A percentile compares a stretch with the other conserved stretches of the same genome.
Conservation (phyloP, 768 basidiomycete species). For the Leccinum obscurum region DNA sequence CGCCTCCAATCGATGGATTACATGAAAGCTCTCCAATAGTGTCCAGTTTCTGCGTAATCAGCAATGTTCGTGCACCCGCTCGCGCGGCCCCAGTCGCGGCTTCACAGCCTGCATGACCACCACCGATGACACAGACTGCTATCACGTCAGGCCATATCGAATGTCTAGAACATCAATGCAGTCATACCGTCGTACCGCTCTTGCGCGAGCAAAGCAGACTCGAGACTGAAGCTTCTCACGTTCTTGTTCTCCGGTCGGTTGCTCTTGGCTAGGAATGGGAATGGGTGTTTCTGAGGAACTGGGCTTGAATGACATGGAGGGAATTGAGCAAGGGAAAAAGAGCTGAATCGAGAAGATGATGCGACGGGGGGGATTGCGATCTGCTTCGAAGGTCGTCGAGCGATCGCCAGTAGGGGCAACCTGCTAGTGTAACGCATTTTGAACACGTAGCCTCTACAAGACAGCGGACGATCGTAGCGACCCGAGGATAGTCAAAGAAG, state of each 20-base stretch:
- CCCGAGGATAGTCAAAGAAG: background rate
- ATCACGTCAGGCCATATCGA: slow-evolving; percentile 33
- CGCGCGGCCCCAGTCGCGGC: slow-evolving; percentile 86
- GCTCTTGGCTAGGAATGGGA: background rate
- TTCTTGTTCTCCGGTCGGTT: background rate
- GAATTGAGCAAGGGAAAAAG: background rate
- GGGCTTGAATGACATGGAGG: background rate
- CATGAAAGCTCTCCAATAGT: slow-evolving; percentile 86
- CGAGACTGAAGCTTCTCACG: slow-evolving; percentile 3
- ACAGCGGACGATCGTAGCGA: too few relatives aligned
- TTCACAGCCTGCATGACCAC: slow-evolving; percentile 92
- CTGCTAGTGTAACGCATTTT: slow-evolving; percentile 9
- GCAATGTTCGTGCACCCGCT: slow-evolving; percentile 74
- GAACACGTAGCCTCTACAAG: background rate
- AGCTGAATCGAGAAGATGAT: background rate
- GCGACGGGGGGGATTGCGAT: background rate
- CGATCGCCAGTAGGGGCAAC: background rate
- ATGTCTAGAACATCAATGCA: background rate
- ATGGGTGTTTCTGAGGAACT: background rate
- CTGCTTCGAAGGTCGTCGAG: slow-evolving; percentile 8
- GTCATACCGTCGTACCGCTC: slow-evolving; percentile 28
- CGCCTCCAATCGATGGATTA: slow-evolving; percentile 89
- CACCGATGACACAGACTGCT: slow-evolving; percentile 83
- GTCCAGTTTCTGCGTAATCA: slow-evolving; percentile 80
- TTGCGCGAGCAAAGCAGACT: background rate